phyloP scores from a whole-genome alignment of 139 green algal genomes.

The Chlorella sp. region DNA sequence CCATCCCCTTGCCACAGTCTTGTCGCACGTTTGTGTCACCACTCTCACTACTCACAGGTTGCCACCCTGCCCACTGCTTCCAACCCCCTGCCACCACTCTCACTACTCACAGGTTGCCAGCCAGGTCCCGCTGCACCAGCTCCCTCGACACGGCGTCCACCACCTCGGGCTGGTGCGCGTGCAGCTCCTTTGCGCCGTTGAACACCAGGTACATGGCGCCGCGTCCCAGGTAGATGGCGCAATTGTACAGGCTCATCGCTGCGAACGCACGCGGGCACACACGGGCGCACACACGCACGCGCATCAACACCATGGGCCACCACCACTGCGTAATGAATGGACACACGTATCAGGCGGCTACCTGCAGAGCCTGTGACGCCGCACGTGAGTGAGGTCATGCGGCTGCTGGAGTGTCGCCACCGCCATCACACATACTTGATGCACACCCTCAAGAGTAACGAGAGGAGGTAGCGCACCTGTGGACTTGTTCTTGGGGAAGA shows the following conservation, averaged over 20 bases:
- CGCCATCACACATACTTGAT: too few species aligned
- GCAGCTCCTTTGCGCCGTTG: neutral
- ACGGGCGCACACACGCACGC: neutral
- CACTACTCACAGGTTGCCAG: conserved; percentile 8
- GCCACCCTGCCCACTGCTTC: neutral
- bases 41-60: conserved; percentile 12
- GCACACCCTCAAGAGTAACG: too few species aligned
- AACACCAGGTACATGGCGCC: conserved; percentile 16
- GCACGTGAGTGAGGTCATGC: too few species aligned
- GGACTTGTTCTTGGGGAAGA: conserved; percentile 75
- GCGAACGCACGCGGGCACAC: neutral
- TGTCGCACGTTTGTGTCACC: too few species aligned
- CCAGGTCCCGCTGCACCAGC: neutral
- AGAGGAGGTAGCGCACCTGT: too few species aligned
- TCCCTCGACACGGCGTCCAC: neutral
- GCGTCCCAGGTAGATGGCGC: conserved; percentile 78
- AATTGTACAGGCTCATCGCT: conserved; percentile 82
- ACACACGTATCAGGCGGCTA: too few species aligned
- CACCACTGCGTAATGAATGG: too few species aligned
- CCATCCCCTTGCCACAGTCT: too few species aligned
- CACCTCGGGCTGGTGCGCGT: neutral
- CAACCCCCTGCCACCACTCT: too few species aligned
- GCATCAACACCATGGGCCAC: too few species aligned
- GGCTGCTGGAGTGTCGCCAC: too few species aligned
- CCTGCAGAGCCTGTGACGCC: too few species aligned